Evolutionary conservation across 768 basidiomycete species (phyloP).

Genomic region (Kwoniella dendrophila): DNA sequence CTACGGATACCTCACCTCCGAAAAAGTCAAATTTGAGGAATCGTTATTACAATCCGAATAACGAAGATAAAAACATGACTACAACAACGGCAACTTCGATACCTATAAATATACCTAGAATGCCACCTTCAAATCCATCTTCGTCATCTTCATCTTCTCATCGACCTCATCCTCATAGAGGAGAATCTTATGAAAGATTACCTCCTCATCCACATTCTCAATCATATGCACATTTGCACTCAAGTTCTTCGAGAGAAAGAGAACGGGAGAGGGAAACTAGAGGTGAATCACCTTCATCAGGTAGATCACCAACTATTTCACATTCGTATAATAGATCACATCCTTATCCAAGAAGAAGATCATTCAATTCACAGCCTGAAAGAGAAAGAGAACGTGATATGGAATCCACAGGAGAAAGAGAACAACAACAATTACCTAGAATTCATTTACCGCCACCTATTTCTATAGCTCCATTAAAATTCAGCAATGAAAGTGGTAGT

Average conservation of each 20-base stretch:
- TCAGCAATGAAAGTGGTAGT: background rate
- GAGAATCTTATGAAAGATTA: slow-evolving; percentile 2
- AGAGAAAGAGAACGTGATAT: slow-evolving; percentile 2
- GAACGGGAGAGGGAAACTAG: slow-evolving; percentile 10
- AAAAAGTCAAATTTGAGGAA: background rate
- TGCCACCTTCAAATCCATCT: slow-evolving; percentile 11
- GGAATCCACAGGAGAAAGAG: background rate
- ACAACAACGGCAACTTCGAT: background rate
- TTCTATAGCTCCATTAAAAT: slow-evolving; percentile 3
- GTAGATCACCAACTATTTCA: slow-evolving; percentile 15
- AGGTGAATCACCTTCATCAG: slow-evolving; percentile 12
- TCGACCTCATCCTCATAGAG: background rate
- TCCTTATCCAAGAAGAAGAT: slow-evolving; percentile 18
- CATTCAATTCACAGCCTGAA: slow-evolving; percentile 10
- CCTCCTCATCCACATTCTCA: background rate
- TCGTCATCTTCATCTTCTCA: background rate
- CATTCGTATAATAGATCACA: slow-evolving; percentile 19
- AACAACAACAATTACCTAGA: slow-evolving; percentile 7
- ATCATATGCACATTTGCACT: no score
- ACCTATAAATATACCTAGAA: slow-evolving; percentile 22
- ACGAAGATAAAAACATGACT: slow-evolving; percentile 17
- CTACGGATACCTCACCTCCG: slow-evolving; percentile 5
- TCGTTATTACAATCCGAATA: background rate
- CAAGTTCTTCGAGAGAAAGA: background rate
- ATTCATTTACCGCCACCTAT: slow-evolving; percentile 17